Percentiles rank a stretch among this genome's conserved stretches.
phyloP scores from a whole-genome alignment of 2,329 filamentous ascomycete genomes.

The Coleophoma eucalyptorum region DNA sequence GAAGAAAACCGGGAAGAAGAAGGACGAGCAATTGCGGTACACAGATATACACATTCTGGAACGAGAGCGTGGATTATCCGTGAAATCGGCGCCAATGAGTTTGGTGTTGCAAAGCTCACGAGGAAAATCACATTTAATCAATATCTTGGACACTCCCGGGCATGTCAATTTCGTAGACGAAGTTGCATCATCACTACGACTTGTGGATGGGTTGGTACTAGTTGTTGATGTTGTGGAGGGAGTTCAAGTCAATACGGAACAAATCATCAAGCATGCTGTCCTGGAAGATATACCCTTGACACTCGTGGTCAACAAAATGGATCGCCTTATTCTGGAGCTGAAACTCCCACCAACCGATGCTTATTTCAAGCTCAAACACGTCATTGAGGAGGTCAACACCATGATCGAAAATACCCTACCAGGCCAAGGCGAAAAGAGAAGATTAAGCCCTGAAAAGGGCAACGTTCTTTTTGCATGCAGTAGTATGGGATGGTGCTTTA shows the following conservation, averaged over 20 bases:
- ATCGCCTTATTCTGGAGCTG: slow-evolving; percentile 88
- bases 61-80: slow-evolving; percentile 82
- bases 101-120: slow-evolving; percentile 82
- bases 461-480: slow-evolving; percentile 97
- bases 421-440: slow-evolving; percentile 70
- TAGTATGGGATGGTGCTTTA: slow-evolving; percentile 96
- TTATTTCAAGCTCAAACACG: slow-evolving; percentile 98
- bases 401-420: slow-evolving; percentile 86
- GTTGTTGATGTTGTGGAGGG: slow-evolving; percentile 97
- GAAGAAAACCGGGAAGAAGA: slow-evolving; percentile 73
- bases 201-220: slow-evolving; percentile 88
- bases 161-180: slow-evolving; percentile 99
- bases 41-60: slow-evolving; percentile 91
- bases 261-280: slow-evolving; percentile 94
- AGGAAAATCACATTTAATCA: slow-evolving; percentile 92
- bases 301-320: slow-evolving; percentile 95
- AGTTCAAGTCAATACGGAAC: slow-evolving; percentile 97
- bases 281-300: slow-evolving; percentile 86
- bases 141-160: slow-evolving; percentile 92
- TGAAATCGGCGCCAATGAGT: slow-evolving; percentile 94
- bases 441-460: slow-evolving; percentile 91
- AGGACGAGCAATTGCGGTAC: slow-evolving; percentile 89
- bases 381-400: slow-evolving; percentile 97
- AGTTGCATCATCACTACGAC: slow-evolving; percentile 79
- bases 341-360: slow-evolving; percentile 93